Evolutionary conservation across 345 rosid species (phyloP).

Genomic region (Turritis glabra): DNA sequence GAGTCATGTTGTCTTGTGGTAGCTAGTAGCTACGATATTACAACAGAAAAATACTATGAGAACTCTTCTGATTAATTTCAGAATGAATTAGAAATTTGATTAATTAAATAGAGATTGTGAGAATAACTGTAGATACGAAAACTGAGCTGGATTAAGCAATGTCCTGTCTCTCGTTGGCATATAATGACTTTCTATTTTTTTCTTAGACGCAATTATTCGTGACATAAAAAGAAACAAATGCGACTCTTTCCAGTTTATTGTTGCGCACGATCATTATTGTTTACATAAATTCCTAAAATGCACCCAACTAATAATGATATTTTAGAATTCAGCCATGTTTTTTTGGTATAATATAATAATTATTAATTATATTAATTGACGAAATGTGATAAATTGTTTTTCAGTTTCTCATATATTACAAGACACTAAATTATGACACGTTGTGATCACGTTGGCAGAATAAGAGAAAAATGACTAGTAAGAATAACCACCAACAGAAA

Average conservation of each 20-base stretch:
- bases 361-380: neutral
- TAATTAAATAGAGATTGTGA: slow-evolving; percentile 10
- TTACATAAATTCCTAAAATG: slow-evolving; percentile 4
- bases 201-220: slow-evolving; percentile 11
- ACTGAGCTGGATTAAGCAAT: slow-evolving; percentile 34
- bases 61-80: slow-evolving; percentile 5
- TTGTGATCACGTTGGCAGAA: neutral
- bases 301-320: slow-evolving; percentile 9
- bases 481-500: neutral
- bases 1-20: slow-evolving; percentile 20
- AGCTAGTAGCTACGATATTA: neutral
- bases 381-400: neutral
- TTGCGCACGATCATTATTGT: slow-evolving; percentile 26
- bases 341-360: neutral
- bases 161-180: slow-evolving; percentile 37
- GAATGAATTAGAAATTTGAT: slow-evolving; percentile 1
- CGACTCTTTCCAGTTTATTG: neutral
- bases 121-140: slow-evolving; percentile 24
- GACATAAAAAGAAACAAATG: slow-evolving; percentile 4
- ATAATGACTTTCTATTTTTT: slow-evolving; percentile 9
- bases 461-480: neutral
- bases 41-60: neutral
- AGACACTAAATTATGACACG: neutral
- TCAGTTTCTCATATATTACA: neutral
- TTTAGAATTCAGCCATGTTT: neutral